Conservation (phyloP, 257 asterid genomes). For the Rauvolfia tetraphylla region DNA sequence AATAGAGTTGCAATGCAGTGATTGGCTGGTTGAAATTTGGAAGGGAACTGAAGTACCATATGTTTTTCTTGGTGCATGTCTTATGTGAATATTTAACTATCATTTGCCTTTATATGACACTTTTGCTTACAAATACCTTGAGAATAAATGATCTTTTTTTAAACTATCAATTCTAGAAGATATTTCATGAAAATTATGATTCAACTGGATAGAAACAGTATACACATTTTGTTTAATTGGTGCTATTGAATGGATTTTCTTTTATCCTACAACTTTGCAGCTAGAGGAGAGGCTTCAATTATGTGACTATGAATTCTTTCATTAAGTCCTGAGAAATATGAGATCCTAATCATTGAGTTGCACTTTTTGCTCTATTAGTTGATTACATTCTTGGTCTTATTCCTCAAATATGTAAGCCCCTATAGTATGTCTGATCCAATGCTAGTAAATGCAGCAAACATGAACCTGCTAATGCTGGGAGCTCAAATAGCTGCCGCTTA, state of each 20-base stretch:
- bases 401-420: too few species aligned
- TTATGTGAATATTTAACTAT: neutral
- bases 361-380: too few species aligned
- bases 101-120: neutral
- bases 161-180: neutral
- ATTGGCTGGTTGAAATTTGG: too few species aligned
- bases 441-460: too few species aligned
- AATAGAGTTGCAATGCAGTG: too few species aligned
- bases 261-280: neutral
- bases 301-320: neutral
- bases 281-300: neutral
- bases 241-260: neutral
- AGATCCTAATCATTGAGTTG: too few species aligned
- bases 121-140: neutral
- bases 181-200: neutral
- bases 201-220: neutral
- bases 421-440: neutral
- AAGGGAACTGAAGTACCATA: too few species aligned
- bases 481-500: neutral
- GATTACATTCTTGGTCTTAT: too few species aligned
- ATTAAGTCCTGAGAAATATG: neutral
- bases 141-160: too few species aligned
- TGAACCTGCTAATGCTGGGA: neutral
- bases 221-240: neutral
- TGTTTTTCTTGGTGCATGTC: neutral